Base-by-base conservation (phyloP, 768 basidiomycete species). In the Xanthoconium purpureum region DNA sequence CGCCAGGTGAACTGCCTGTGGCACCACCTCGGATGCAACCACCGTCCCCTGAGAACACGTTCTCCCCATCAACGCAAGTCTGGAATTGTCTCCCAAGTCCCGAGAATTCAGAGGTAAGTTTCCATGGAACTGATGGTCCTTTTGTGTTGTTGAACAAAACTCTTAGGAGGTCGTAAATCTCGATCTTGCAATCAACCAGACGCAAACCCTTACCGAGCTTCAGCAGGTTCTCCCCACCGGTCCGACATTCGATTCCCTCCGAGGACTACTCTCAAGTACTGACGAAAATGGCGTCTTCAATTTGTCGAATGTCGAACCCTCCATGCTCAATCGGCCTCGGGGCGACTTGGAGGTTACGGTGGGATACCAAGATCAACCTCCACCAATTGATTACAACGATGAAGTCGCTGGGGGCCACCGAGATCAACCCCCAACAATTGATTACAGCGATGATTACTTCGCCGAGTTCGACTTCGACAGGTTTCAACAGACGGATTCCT, bases 291-390 rank as follows among this genome's bases (percentile, higher is more conserved):
- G 68, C 18, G 58, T 77, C 30, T 81, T 76, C 61, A 67, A 71
- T 49, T 56, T 78, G 18, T 52, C 67, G 1, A 66, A 71, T 29
- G 65, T 78, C 47, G 69, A 75, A 54, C 47, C 70, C 3, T 55
- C 68, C 24, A 57, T 79, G 30, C 28, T 70, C 14, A 55, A 68
- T 33, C 67, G 72, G 29, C 77, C 80, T 3, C 60, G 58, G 13
- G 75, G 74, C 5, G 70, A 75, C 40, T 61, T 80, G 36, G 73
- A 78, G 47, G 60, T 79, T 5, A 33, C 46, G 8, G 29, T 75
- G 68, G 52, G 62, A 20, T 42, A 53, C 40, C 47, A 29, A 17
- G 29, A 24, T 24, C 24, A 24, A 24, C 24, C 37, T 3, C 28
- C 54, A 17, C 33, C 46, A 0, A 33, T 55, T 4, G 62, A 59